Conservation (phyloP, 345 rosid genomes). For the Zanthoxylum bungeanum region DNA sequence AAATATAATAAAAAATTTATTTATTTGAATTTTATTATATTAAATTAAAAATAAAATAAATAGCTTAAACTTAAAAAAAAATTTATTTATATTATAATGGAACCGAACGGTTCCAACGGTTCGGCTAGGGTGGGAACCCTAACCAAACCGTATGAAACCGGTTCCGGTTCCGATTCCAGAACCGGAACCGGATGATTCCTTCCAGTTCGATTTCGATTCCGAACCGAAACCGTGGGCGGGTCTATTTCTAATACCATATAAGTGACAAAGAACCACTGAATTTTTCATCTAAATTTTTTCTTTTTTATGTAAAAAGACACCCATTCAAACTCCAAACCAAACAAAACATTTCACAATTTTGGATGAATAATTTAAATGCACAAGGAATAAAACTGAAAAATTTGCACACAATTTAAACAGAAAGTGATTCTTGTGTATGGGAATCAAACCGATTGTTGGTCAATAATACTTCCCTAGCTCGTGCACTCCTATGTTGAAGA, state of each 20-base stretch:
- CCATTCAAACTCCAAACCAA: neutral
- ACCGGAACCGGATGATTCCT: too few species aligned
- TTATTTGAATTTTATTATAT: too few species aligned
- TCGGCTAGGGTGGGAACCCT: too few species aligned
- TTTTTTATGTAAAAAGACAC: neutral
- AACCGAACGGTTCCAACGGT: too few species aligned
- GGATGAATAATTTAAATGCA: slow-evolving; percentile 9
- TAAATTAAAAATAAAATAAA: too few species aligned
- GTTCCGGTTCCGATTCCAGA: too few species aligned
- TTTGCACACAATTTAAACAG: slow-evolving; percentile 24
- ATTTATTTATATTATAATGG: too few species aligned
- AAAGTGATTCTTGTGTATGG: slow-evolving; percentile 23
- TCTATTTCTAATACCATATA: neutral
- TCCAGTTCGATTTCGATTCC: too few species aligned
- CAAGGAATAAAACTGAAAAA: slow-evolving; percentile 2
- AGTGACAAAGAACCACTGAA: neutral
- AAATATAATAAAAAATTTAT: too few species aligned
- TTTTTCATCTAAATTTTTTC: neutral
- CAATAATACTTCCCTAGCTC: slow-evolving; percentile 52
- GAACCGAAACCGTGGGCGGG: too few species aligned
- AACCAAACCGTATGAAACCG: too few species aligned
- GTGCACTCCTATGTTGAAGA: slow-evolving; percentile 75
- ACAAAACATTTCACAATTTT: slow-evolving; percentile 9
- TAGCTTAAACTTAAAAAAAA: too few species aligned
- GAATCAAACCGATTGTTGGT: slow-evolving; percentile 36